These are phyloP conservation scores for Neckera pumila DNA, from an alignment of 225 moss, liverwort and hornwort genomes.

Conservation along the genomic window DNA sequence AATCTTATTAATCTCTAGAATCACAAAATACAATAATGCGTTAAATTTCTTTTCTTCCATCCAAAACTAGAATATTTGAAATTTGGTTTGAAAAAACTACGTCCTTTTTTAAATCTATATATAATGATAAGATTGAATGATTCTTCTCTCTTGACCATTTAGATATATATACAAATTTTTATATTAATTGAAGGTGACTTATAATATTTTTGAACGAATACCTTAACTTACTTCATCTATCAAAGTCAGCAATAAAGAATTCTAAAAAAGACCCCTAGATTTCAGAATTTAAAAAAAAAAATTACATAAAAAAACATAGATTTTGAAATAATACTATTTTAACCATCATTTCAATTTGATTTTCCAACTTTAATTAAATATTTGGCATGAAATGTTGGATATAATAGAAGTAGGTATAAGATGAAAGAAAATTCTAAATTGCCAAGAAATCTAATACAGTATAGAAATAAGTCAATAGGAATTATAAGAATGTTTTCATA, in stretches of 20 bases:
- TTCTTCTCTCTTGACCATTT: neutral
- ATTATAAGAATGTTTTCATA: neutral
- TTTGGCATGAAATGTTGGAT: neutral
- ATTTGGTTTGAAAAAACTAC: neutral
- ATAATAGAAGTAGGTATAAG: rapidly evolving
- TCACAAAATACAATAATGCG: rapidly evolving
- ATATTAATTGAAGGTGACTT: neutral
- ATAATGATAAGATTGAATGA: rapidly evolving
- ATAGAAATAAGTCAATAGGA: neutral
- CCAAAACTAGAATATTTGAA: rapidly evolving
- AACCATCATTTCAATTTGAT: rapidly evolving
- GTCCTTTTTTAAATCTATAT: too few species aligned
- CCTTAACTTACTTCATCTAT: neutral
- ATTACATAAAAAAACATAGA: rapidly evolving
- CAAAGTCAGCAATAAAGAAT: rapidly evolving
- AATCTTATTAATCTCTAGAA: neutral
- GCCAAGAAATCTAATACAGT: neutral
- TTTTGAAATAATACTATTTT: neutral
- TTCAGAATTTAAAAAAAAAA: neutral
- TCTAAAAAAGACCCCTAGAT: rapidly evolving
- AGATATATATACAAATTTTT: neutral
- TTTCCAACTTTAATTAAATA: neutral
- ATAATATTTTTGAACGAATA: neutral
- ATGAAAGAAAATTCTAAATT: neutral
- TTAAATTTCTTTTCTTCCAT: neutral